These are phyloP conservation scores for Corylus avellana DNA, from an alignment of 306 rosid genomes.

Conservation along the genomic window DNA sequence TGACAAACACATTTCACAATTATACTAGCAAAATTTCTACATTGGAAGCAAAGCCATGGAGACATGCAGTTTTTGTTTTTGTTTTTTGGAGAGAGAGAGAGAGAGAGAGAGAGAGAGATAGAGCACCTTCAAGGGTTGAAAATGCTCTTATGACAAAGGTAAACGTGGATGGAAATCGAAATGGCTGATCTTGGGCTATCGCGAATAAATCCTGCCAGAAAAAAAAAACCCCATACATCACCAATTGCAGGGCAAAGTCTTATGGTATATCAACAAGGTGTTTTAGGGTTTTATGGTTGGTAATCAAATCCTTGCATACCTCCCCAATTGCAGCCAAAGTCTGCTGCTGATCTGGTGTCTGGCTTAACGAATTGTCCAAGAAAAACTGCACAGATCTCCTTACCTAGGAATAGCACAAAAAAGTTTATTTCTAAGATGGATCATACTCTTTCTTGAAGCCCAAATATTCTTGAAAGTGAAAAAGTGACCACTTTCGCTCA, in stretches of 20 bases:
- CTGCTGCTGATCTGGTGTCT: constrained; percentile 67
- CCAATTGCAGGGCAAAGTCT: neutral
- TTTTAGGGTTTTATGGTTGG: neutral
- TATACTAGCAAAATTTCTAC: neutral
- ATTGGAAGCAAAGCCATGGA: neutral
- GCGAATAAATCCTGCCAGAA: constrained; percentile 79
- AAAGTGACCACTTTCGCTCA: constrained; percentile 4
- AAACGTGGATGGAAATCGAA: constrained; percentile 88
- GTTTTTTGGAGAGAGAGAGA: neutral
- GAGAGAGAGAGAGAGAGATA: constrained; percentile 6
- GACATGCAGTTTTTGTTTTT: neutral
- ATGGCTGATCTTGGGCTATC: constrained; percentile 87
- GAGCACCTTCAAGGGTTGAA: constrained; percentile 87
- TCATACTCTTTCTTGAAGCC: constrained; percentile 1
- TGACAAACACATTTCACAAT: neutral
- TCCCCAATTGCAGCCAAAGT: constrained; percentile 81
- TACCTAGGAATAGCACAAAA: constrained; percentile 44
- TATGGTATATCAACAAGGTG: neutral
- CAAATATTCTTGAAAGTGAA: constrained; percentile 5
- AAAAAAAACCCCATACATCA: constrained; percentile 7
- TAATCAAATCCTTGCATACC: constrained; percentile 41
- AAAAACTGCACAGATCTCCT: constrained; percentile 82
- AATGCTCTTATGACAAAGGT: constrained; percentile 86
- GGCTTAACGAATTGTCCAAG: constrained; percentile 64
- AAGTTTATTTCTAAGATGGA: constrained; percentile 9